Evolutionary conservation across 1,139 yeast species (phyloP), one percentile per base, ranked within the genome.

Genomic region (Meyerozyma elateridarum): DNA sequence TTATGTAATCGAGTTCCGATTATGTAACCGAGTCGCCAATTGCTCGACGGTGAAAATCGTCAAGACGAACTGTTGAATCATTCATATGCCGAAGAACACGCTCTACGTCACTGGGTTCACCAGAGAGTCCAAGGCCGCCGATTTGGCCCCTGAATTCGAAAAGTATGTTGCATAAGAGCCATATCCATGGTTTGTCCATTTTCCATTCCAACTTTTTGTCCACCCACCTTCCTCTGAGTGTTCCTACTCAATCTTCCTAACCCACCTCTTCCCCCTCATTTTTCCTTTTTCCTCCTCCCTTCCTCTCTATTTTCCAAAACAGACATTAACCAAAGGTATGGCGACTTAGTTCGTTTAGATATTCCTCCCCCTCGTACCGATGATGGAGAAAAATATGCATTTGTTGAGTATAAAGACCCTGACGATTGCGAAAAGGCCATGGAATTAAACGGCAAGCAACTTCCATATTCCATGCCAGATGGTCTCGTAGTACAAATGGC

Each of bases 341-440:
- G 88, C 30, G 73, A 73, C 42, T 60, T 80, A 32, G 76, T 77
- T 34, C 70, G 85, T 54, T 75, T 81, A 39, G 85, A 76, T 45
- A 76, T 80, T 36, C 82, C 85, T 22, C 85, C 85, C 34, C 81
- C 85, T 36, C 70, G 80, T 54, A 65, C 74, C 18, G 73, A 73
- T 36, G 79, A 74, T 39, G 79, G 81, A 29, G 69, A 76, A 45
- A 79, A 79, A 44, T 80, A 70, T 47, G 88, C 87, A n/a, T 81
- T 80, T 56, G 85, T 81, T 20, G 85, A 80, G 49, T 81, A 70
- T 49, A 73, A 74, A 46, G 72, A 66, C 36, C 53, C 62, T 13
- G 74, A 74, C 40, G 82, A 77, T 48, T 79, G 85, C 44, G 80
- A 76, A 45, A 69, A 68, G 33, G 85, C 85, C 9, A 52, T 79